phyloP scores from a whole-genome alignment of 2,329 filamentous ascomycete genomes.

The Fusarium duplospermum region DNA sequence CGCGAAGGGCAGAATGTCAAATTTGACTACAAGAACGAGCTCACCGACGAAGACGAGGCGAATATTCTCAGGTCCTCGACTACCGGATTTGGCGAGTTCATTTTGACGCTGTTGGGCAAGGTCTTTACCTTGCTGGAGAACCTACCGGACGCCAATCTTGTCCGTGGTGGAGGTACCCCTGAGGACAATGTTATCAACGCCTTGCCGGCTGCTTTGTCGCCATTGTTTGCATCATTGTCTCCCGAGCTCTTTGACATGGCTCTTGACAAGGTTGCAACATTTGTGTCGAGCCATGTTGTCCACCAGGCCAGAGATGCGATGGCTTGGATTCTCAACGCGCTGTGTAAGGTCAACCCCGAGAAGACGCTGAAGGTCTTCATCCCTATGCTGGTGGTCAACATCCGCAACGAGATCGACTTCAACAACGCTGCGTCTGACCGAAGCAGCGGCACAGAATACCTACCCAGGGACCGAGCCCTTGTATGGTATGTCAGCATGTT shows the following conservation, averaged over 20 bases:
- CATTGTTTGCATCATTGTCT: conserved; percentile 89
- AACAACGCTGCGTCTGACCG: conserved; percentile 96
- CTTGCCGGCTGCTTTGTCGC: conserved; percentile 89
- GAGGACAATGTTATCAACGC: conserved; percentile 98
- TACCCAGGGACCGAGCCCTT: conserved; percentile 90
- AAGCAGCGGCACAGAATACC: conserved; percentile 91
- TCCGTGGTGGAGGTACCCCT: conserved; percentile 84
- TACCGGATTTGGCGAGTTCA: conserved; percentile 91
- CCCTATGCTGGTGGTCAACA: conserved; percentile 89
- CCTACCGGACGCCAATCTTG: conserved; percentile 87
- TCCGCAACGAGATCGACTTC: conserved; percentile 95
- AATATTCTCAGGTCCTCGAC: conserved; percentile 93
- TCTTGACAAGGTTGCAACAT: conserved; percentile 90
- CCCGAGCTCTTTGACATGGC: conserved; percentile 94
- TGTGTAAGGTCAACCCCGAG: conserved; percentile 95
- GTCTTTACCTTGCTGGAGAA: conserved; percentile 97
- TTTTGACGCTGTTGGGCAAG: conserved; percentile 89
- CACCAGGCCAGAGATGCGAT: conserved; percentile 97
- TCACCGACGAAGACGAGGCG: conserved; percentile 88
- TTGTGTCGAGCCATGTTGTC: conserved; percentile 93
- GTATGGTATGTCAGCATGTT: conserved; percentile 98
- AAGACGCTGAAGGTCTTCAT: conserved; percentile 93
- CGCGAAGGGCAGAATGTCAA: conserved; percentile 85
- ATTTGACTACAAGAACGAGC: conserved; percentile 84
- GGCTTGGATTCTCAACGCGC: conserved; percentile 96